Conservation (phyloP, 2,329 filamentous ascomycete genomes). For the Trichophyton equinum region DNA sequence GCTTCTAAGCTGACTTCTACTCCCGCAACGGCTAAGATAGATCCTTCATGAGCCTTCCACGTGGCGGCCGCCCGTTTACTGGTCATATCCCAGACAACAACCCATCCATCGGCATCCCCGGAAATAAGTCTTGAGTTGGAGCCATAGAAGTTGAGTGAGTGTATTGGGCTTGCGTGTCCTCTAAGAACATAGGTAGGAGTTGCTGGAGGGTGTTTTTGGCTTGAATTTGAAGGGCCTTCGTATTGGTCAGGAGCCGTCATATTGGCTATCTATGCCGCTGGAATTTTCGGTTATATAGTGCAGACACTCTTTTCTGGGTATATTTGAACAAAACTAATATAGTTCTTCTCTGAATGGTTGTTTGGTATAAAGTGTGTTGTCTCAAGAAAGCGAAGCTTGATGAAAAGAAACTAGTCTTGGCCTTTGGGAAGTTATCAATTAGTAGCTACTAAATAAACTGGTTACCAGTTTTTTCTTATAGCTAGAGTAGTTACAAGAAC, state of each 20-base stretch:
- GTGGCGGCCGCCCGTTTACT: slow-evolving; percentile 70
- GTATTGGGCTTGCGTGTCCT: slow-evolving; percentile 70
- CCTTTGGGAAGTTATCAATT: background rate
- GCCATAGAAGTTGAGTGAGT: slow-evolving; percentile 60
- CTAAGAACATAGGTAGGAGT: slow-evolving; percentile 62
- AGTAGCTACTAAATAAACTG: no score
- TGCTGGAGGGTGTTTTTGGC: slow-evolving; percentile 31
- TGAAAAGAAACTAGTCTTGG: background rate
- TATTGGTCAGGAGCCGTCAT: background rate
- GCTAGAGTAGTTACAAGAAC: no score
- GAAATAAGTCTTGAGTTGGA: slow-evolving; percentile 66
- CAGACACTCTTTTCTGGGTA: background rate
- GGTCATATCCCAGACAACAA: slow-evolving; percentile 72
- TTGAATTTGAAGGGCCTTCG: background rate
- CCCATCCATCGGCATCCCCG: slow-evolving; percentile 80
- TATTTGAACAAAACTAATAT: background rate
- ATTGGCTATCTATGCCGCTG: background rate
- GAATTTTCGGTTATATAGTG: background rate
- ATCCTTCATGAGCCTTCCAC: slow-evolving; percentile 71
- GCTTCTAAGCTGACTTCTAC: slow-evolving; percentile 42
- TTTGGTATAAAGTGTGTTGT: background rate
- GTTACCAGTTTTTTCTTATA: no score
- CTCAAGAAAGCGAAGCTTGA: background rate
- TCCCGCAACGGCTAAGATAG: slow-evolving; percentile 60
- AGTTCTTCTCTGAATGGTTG: background rate